Evolutionary conservation across 306 rosid species (phyloP).

Genomic region (Castanea crenata): DNA sequence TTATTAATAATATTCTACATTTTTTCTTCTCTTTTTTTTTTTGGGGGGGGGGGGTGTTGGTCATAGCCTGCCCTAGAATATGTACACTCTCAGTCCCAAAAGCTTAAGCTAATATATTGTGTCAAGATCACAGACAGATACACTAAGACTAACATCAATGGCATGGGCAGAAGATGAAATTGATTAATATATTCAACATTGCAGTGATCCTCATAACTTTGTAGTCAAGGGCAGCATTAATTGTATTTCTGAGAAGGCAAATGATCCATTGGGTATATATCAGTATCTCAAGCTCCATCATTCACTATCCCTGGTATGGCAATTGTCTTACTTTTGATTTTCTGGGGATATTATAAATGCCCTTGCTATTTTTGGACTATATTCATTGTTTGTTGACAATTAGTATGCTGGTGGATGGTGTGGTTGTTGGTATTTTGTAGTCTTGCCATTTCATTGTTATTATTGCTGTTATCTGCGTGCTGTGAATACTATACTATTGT

Average conservation of each 20-base stretch:
- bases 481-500: background rate
- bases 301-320: conserved; percentile 25
- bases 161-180: background rate
- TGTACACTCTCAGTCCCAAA: background rate
- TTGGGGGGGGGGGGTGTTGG: too few relatives aligned
- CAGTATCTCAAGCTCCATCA: conserved; percentile 19
- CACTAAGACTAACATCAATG: background rate
- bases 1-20: background rate
- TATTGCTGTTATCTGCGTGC: too few relatives aligned
- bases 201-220: conserved; percentile 27
- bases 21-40: background rate
- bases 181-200: background rate
- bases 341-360: background rate
- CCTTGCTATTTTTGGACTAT: too few relatives aligned
- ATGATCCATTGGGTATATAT: conserved; percentile 20
- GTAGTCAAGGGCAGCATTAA: background rate
- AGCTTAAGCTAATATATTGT: background rate
- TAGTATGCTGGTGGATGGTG: background rate
- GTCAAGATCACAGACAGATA: background rate
- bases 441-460: too few relatives aligned
- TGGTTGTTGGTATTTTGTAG: background rate
- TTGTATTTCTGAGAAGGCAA: background rate
- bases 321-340: background rate
- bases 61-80: too few relatives aligned
- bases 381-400: background rate